Evolutionary conservation across 1,139 yeast genomes (phyloP), one percentile per base, ranked within the genome.

Genomic region (Meyerozyma sp.): DNA sequence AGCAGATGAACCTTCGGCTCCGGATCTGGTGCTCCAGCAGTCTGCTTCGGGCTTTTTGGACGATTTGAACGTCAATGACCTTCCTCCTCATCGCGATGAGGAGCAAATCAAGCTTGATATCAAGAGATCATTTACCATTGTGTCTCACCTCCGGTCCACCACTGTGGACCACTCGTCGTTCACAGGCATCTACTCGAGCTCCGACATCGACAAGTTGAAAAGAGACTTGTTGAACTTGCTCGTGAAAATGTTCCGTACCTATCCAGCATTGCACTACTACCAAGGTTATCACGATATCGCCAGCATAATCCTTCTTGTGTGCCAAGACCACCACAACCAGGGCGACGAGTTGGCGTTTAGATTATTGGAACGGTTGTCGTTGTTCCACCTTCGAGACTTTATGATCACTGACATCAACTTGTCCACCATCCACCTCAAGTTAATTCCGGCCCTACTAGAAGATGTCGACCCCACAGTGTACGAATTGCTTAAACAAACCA

Each of bases 241-340:
- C 8, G 62, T 76, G 10, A 67, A 71, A 23, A 68, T 89, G 2
- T 66, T 93, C 21, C 62, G 89, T 28, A 72, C 71, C 28, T 70
- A 84, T 53, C 91, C 91, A 0, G 55, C 62, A 8, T 66, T 91
- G 39, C 70, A 79, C 46, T 93, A 93, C 61, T 93, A 89, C 59
- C 98, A 93, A 63, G 98, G 98, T 0, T 89, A 77, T 58, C 98
- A 93, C 63, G 98, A 93, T 57, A 70, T 91, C 32, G 91, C 90
- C 2, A 77, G 87, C 41, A 73, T 86, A 8, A 66, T 87, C n/a
- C 65, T 85, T 18, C 55, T 83, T 18, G 77, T 84, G 0, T 79
- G 79, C 53, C 68, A 64, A 11, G 58, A 57, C n/a, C 56, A 57
- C 35, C 45, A 23, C 14, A 49, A 13, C 27, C 34, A 10, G 27